Evolutionary conservation across 306 rosid species (phyloP).

Genomic region (Ammopiptanthus mongolicus): DNA sequence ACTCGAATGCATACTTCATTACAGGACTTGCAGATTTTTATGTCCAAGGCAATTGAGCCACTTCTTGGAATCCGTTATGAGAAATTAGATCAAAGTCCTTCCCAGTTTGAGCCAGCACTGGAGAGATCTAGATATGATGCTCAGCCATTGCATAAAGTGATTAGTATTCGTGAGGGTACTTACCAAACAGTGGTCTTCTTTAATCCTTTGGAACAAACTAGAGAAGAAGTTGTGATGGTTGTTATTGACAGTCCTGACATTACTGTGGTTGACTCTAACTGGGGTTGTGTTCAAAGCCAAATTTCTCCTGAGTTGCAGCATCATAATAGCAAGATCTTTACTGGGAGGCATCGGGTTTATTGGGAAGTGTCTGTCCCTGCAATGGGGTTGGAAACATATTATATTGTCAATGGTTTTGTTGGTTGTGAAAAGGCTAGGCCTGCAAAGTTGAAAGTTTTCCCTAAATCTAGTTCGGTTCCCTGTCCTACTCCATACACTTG

Average conservation of each 20-base stretch:
- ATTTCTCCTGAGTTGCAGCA: slow-evolving; percentile 80
- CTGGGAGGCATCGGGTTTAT: slow-evolving; percentile 81
- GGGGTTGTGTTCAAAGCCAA: slow-evolving; percentile 81
- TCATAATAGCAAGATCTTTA: slow-evolving; percentile 60
- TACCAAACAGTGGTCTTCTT: slow-evolving; percentile 60
- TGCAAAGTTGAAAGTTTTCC: slow-evolving; percentile 57
- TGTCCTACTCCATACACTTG: slow-evolving; percentile 82
- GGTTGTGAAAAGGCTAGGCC: slow-evolving; percentile 77
- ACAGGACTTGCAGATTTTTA: slow-evolving; percentile 85
- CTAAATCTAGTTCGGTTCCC: slow-evolving; percentile 42
- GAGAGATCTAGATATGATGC: slow-evolving; percentile 85
- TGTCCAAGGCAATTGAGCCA: slow-evolving; percentile 85
- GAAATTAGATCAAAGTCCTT: slow-evolving; percentile 64
- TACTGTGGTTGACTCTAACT: slow-evolving; percentile 68
- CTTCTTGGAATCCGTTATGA: slow-evolving; percentile 82
- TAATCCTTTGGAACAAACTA: slow-evolving; percentile 83
- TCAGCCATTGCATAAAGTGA: slow-evolving; percentile 75
- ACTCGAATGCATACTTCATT: slow-evolving; percentile 87
- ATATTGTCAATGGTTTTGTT: slow-evolving; percentile 54
- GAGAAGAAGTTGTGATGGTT: slow-evolving; percentile 85
- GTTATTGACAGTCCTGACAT: slow-evolving; percentile 72
- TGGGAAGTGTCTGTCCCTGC: slow-evolving; percentile 85
- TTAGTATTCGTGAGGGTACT: slow-evolving; percentile 54
- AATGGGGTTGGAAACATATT: slow-evolving; percentile 79
- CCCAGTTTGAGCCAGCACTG: slow-evolving; percentile 75